These are phyloP conservation scores for Danielozyma ontarioensis DNA, from an alignment of 805 yeast genomes.

Conservation along the genomic window DNA sequence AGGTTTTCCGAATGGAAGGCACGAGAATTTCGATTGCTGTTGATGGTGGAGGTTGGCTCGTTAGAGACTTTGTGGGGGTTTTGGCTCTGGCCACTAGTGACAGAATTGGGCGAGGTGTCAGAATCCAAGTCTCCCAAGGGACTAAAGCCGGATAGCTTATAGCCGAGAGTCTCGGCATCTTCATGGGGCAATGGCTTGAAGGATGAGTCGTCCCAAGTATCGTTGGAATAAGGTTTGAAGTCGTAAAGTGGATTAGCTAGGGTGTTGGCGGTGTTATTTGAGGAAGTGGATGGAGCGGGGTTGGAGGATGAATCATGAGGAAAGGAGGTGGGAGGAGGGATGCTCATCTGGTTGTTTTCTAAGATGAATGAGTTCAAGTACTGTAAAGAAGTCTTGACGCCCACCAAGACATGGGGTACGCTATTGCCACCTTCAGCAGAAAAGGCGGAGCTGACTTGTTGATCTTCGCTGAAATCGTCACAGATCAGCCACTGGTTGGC, in stretches of 20 bases:
- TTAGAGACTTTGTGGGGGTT: not conserved
- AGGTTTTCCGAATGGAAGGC: too few relatives aligned
- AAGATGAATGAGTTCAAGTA: constrained; percentile 51
- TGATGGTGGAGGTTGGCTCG: not conserved
- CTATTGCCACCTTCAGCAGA: constrained; percentile 49
- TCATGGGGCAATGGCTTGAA: constrained; percentile 1
- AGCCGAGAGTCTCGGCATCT: not conserved
- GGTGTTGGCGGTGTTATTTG: constrained; percentile 2
- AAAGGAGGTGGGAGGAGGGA: constrained; percentile 1
- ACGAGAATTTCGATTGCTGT: not conserved
- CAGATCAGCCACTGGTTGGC: constrained; percentile 74
- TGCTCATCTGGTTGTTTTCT: constrained; percentile 26
- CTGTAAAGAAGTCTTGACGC: constrained; percentile 45
- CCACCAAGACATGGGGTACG: constrained; percentile 66
- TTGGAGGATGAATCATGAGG: constrained; percentile 4
- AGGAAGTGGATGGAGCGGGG: constrained; percentile 2
- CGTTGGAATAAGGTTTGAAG: constrained; percentile 3
- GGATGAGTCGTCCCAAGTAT: constrained; percentile 4
- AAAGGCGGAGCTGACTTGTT: constrained; percentile 68
- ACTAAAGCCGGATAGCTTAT: not conserved
- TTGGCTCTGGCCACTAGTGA: not conserved
- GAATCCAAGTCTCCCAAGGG: not conserved
- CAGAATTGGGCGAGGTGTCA: constrained; percentile 1
- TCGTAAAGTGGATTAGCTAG: not conserved
- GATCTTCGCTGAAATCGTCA: constrained; percentile 81